Base-by-base conservation (phyloP, 2,329 filamentous ascomycete genomes). In the Nothopassalora personata region DNA sequence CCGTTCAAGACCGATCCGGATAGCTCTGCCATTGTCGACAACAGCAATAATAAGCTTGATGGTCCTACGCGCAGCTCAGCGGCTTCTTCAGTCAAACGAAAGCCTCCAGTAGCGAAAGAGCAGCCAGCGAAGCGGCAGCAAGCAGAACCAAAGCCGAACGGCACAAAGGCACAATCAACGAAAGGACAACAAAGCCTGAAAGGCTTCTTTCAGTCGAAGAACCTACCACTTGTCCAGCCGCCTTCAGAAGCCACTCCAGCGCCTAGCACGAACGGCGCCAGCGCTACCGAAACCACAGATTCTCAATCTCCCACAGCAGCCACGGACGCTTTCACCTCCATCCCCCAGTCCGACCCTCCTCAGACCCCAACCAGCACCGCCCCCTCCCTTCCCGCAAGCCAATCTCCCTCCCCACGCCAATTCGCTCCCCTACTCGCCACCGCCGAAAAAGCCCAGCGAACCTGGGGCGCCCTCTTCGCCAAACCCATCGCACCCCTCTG, bases 381-480 rank as follows among this genome's bases (percentile, higher is more conserved):
- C 47, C 13, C 56, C 9, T 48, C 56, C 19, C 27, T 56, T 23
- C 30, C 53, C 23, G n/a, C 2, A 4, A 60, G 55, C n/a, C 54
- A 58, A 30, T 60, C 60, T 45, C 60, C 57, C n/a, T 63, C 63
- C 49, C 67, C 59, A 33, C 62, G 57, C 31, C 50, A 62, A 5
- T 63, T 67, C 52, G 59, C 60, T 18, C 51, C 64, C 7, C 60
- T 62, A 33, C 56, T 68, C 43, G 70, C 68, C 52, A 64, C 67
- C 1, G 64, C 63, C 33, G 68, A 69, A 47, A 56, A 64, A 27
- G 67, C 61, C 18, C 70, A 71, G 49, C 63, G 62, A 69, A 88
- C 87, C 23, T 97, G 94, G 94, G 86, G 85, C 4, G 91, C 88
- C 71, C 80, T 97, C 13, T 86, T 97, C 62, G 84, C 86, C 15